phyloP scores from a whole-genome alignment of 148 eudicot genomes.

The Mesembryanthemum crystallinum region DNA sequence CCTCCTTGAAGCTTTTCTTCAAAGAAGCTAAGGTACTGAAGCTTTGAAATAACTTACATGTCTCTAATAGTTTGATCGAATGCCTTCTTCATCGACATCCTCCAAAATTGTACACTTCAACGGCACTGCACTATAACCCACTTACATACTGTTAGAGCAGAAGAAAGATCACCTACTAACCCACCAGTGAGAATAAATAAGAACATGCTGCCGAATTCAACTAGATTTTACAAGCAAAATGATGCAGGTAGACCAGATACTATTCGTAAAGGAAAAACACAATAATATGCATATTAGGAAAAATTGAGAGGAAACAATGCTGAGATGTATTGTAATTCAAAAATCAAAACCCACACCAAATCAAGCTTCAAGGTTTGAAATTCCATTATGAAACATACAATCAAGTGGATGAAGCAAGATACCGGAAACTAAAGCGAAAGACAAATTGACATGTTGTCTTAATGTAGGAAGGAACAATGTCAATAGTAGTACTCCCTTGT shows the following conservation, averaged over 20 bases:
- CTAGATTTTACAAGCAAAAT: slow-evolving; percentile 17
- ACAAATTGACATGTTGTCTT: too few relatives aligned
- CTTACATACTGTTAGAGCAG: not conserved
- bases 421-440: not conserved
- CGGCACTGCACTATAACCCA: slow-evolving; percentile 17
- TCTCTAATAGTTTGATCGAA: slow-evolving; percentile 94
- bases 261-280: too few relatives aligned
- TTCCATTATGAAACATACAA: not conserved
- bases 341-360: too few relatives aligned
- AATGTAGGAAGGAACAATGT: too few relatives aligned
- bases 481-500: too few relatives aligned
- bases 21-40: slow-evolving; percentile 7
- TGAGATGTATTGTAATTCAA: not conserved
- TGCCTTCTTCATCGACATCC: slow-evolving; percentile 82
- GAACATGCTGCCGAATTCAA: not conserved
- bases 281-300: too few relatives aligned
- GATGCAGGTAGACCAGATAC: slow-evolving; percentile 9
- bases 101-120: slow-evolving; percentile 27
- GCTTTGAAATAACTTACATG: slow-evolving; percentile 54
- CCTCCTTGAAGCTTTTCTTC: not conserved
- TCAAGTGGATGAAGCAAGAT: not conserved
- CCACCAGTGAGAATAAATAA: not conserved
- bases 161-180: not conserved
- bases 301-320: too few relatives aligned
- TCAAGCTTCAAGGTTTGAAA: not conserved